Evolutionary conservation across 208 protist genomes (phyloP).

Genomic region (Entamoeba histolytica): DNA sequence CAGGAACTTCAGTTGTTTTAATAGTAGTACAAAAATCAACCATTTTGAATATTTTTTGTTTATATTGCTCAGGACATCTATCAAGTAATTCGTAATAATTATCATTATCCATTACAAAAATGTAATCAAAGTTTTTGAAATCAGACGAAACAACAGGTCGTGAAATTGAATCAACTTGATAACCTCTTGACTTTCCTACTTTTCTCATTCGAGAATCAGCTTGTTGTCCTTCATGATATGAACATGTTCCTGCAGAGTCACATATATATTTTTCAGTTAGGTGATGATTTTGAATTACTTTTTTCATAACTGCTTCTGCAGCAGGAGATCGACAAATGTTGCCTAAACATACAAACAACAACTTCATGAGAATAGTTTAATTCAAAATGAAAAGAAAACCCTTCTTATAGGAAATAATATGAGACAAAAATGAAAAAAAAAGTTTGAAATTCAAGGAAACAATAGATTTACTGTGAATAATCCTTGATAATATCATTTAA

Average conservation of each 20-base stretch:
- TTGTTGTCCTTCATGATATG: not conserved
- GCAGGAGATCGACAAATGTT: not conserved
- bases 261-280: not conserved
- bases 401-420: no score
- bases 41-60: not conserved
- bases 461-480: not conserved
- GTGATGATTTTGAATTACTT: not conserved
- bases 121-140: not conserved
- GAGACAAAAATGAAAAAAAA: no score
- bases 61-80: not conserved
- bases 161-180: not conserved
- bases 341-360: not conserved
- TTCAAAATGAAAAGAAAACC: no score
- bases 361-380: not conserved
- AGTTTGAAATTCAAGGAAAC: no score
- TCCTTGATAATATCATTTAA: not conserved
- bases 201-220: not conserved
- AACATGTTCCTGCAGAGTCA: not conserved
- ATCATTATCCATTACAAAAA: not conserved
- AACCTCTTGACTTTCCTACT: not conserved
- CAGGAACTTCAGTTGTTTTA: not conserved
- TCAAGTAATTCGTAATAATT: not conserved
- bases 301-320: not conserved
- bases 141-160: not conserved
- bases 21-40: not conserved